phyloP scores from a whole-genome alignment of 2,329 filamentous ascomycete species.

The Trichoderma pleuroti region DNA sequence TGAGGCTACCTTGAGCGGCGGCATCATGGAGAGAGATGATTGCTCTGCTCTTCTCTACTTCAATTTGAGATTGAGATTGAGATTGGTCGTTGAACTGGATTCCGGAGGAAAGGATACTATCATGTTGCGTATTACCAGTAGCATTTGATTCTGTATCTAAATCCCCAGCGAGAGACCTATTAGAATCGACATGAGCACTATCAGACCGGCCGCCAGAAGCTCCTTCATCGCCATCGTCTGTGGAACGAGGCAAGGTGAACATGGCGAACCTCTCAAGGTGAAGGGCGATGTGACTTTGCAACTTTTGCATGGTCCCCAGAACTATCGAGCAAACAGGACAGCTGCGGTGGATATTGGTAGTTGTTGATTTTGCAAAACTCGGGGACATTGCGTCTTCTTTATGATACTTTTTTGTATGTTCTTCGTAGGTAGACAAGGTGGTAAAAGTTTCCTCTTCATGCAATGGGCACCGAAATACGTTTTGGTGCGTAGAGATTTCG shows the following conservation, averaged over 20 bases:
- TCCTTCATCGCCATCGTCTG: background rate
- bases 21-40: constrained; percentile 1
- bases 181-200: background rate
- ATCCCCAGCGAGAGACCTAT: background rate
- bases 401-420: background rate
- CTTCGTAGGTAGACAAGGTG: background rate
- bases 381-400: background rate
- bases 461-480: background rate
- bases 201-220: background rate
- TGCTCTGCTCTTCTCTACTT: background rate
- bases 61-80: background rate
- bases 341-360: background rate
- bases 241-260: background rate
- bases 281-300: constrained; percentile 5
- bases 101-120: too few species aligned
- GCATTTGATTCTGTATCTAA: background rate
- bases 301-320: background rate
- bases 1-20: background rate
- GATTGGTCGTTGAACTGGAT: too few species aligned
- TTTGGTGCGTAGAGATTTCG: background rate
- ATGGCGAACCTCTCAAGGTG: constrained; percentile 7
- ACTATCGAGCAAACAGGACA: constrained; percentile 4
- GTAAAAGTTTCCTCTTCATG: background rate
- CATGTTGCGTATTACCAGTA: too few species aligned
- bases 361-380: background rate